Conservation (phyloP, 495 filamentous ascomycete species). For the Penicillium daleae region DNA sequence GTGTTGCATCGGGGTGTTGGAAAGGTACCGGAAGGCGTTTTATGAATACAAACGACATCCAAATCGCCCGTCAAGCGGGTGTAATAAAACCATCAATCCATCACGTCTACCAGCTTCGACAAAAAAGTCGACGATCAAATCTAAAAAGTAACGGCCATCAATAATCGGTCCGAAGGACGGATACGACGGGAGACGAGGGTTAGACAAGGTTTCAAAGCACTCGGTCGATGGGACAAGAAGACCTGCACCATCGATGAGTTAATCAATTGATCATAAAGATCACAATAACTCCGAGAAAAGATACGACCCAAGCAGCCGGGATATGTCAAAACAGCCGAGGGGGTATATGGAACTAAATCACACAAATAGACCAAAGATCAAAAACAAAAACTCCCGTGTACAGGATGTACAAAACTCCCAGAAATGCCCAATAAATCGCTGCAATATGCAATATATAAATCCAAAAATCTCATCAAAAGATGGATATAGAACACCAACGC, state of each 20-base stretch:
- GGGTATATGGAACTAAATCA: conserved; percentile 30
- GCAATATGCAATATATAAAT: conserved; percentile 17
- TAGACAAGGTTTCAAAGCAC: conserved; percentile 28
- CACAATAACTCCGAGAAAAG: conserved; percentile 9
- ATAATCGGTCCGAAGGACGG: conserved; percentile 4
- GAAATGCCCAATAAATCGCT: conserved; percentile 18
- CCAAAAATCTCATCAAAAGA: conserved; percentile 10
- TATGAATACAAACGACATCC: neutral
- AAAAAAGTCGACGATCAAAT: too few species aligned
- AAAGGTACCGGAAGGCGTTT: neutral
- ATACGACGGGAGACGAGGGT: conserved; percentile 19
- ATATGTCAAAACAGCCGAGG: conserved; percentile 16
- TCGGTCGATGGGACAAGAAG: conserved; percentile 27
- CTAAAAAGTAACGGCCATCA: neutral
- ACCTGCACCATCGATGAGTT: conserved; percentile 30
- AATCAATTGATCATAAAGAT: conserved; percentile 29
- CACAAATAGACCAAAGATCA: conserved; percentile 17
- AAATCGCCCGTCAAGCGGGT: neutral
- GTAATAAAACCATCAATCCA: neutral
- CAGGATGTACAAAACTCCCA: conserved; percentile 10
- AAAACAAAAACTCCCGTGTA: neutral
- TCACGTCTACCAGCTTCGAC: neutral
- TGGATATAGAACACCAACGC: conserved; percentile 12
- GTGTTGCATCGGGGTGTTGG: neutral
- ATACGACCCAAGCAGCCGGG: conserved; percentile 18